These are phyloP conservation scores for Pseudogymnoascus sp. DNA, from an alignment of 2,329 filamentous ascomycete genomes.

Conservation along the genomic window DNA sequence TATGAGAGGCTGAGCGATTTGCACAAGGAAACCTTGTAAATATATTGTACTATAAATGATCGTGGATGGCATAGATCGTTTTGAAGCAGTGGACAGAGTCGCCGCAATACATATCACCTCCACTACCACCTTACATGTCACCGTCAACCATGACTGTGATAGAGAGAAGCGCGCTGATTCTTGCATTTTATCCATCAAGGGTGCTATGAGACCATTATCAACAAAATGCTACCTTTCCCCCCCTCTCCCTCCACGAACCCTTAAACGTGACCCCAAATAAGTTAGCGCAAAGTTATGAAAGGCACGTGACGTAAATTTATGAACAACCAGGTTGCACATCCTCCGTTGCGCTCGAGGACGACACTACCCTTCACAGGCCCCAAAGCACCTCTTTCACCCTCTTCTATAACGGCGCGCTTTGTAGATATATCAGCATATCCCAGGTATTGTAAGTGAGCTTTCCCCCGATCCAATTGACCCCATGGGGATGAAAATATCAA, in stretches of 20 bases:
- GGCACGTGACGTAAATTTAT: not conserved
- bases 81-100: not conserved
- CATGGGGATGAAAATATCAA: not conserved
- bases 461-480: not conserved
- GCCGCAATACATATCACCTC: conserved; percentile 1
- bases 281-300: not conserved
- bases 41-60: conserved; percentile 3
- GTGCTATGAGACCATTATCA: not conserved
- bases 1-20: not conserved
- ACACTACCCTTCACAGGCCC: not conserved
- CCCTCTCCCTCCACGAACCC: not conserved
- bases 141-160: not conserved
- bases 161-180: not conserved
- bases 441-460: not conserved
- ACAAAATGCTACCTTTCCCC: not conserved
- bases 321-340: conserved; percentile 4
- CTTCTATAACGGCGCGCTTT: not conserved
- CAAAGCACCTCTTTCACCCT: not conserved
- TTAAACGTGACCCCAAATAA: not conserved
- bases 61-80: not conserved
- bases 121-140: not conserved
- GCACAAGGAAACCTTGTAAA: conserved; percentile 1
- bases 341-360: not conserved
- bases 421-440: not conserved
- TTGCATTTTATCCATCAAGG: not conserved